Evolutionary conservation across 1,284 basidiomycete genomes (phyloP).

Genomic region (Naganishia albida): DNA sequence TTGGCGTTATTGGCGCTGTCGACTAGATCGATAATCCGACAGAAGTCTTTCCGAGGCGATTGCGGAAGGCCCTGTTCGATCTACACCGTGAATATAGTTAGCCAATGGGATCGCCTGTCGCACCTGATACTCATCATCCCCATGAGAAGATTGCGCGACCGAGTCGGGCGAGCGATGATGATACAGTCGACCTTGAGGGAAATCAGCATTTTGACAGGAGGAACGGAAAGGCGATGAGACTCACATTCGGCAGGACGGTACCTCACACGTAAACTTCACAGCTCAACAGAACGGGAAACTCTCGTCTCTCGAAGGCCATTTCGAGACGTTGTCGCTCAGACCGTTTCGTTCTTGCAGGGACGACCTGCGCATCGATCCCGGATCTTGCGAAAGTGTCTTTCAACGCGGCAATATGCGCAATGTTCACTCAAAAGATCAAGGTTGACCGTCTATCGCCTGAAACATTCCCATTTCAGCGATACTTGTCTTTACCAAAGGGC

Average conservation of each 20-base stretch:
- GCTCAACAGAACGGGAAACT: slow-evolving; percentile 86
- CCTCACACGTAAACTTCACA: slow-evolving; percentile 93
- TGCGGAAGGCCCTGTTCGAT: slow-evolving; percentile 90
- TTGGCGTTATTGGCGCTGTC: slow-evolving; percentile 70
- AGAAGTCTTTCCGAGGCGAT: slow-evolving; percentile 81
- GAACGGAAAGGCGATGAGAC: slow-evolving; percentile 14
- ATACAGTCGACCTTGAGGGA: slow-evolving; percentile 73
- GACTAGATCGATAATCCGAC: slow-evolving; percentile 88
- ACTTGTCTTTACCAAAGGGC: too few species aligned
- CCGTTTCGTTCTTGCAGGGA: slow-evolving; percentile 72
- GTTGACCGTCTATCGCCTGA: slow-evolving; percentile 73
- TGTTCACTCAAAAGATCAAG: slow-evolving; percentile 84
- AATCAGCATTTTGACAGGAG: slow-evolving; percentile 19
- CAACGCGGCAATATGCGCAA: slow-evolving; percentile 75
- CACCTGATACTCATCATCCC: slow-evolving; percentile 71
- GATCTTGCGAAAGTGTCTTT: slow-evolving; percentile 71
- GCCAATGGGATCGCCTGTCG: neutral
- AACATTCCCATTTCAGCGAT: too few species aligned
- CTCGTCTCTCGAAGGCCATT: slow-evolving; percentile 66
- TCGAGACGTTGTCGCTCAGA: slow-evolving; percentile 68
- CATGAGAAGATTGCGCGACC: slow-evolving; percentile 82
- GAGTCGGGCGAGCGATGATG: slow-evolving; percentile 79
- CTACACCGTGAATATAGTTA: slow-evolving; percentile 53
- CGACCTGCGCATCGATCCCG: slow-evolving; percentile 81
- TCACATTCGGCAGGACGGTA: slow-evolving; percentile 75